Conservation (phyloP, 1,284 basidiomycete genomes). For the Rhizoctonia solani region DNA sequence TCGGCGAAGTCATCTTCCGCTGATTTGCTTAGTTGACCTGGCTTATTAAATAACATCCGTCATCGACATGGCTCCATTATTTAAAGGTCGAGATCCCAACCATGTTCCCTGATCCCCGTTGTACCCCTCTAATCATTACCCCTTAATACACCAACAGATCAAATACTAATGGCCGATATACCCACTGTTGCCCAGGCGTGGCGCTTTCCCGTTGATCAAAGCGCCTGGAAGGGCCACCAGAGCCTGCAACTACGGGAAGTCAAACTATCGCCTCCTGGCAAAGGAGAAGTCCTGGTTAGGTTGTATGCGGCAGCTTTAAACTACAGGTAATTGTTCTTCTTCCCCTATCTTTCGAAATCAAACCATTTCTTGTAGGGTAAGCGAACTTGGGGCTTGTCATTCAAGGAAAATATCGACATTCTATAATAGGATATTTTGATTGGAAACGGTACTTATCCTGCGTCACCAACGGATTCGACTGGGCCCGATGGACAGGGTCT, state of each 20-base stretch:
- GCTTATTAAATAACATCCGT: too few species aligned
- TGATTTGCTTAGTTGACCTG: too few species aligned
- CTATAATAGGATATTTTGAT: slow-evolving; percentile 16
- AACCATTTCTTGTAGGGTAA: neutral
- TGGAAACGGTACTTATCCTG: neutral
- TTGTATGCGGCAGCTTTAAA: slow-evolving; percentile 14
- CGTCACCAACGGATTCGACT: neutral
- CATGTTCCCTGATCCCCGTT: too few species aligned
- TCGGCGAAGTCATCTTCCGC: too few species aligned
- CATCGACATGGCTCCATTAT: too few species aligned
- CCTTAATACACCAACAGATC: neutral
- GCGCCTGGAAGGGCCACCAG: slow-evolving; percentile 3
- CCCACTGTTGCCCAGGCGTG: slow-evolving; percentile 13
- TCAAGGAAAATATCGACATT: neutral
- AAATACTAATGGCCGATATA: neutral
- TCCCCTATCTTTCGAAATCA: neutral
- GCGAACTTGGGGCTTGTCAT: neutral
- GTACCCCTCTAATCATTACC: neutral
- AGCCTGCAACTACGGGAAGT: slow-evolving; percentile 18
- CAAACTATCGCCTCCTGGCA: neutral
- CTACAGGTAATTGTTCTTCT: neutral
- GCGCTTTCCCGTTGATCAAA: slow-evolving; percentile 10
- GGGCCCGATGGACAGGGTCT: slow-evolving; percentile 17
- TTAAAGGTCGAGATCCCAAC: too few species aligned
- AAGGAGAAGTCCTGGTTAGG: slow-evolving; percentile 19